Percentiles rank a stretch among this genome's conserved stretches.
Evolutionary conservation across 176 grass and related monocot species (phyloP).

Genomic region (Avena atlantica): DNA sequence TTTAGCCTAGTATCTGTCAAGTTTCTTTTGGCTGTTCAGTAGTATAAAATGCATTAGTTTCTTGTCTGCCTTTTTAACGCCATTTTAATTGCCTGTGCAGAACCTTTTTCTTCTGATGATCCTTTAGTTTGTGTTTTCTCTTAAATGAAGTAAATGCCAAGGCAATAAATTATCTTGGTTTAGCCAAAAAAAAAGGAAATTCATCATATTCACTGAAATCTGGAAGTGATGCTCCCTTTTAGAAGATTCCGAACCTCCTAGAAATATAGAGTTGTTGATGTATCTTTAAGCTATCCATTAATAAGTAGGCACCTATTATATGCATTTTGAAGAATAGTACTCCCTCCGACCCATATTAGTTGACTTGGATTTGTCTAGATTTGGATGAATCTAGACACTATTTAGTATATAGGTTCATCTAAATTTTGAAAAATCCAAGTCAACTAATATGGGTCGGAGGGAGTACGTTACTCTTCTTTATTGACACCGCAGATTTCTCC

Average conservation of each 20-base stretch:
- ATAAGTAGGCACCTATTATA: conserved; percentile 8
- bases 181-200: neutral
- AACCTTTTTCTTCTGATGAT: neutral
- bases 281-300: neutral
- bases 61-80: neutral
- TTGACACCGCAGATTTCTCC: no score
- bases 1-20: neutral
- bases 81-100: conserved; percentile 5
- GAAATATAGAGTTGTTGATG: neutral
- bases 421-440: no score
- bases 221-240: neutral
- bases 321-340: neutral
- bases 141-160: neutral
- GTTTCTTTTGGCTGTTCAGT: neutral
- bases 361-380: no score
- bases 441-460: no score
- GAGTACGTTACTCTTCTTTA: no score
- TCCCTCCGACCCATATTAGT: no score
- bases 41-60: conserved; percentile 1
- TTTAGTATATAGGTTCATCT: no score
- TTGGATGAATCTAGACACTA: no score
- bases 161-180: neutral
- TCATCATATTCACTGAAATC: conserved; percentile 6
- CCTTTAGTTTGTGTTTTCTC: neutral
- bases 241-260: neutral